phyloP scores from a whole-genome alignment of 139 green algal species.

The Micromonas pusilla region DNA sequence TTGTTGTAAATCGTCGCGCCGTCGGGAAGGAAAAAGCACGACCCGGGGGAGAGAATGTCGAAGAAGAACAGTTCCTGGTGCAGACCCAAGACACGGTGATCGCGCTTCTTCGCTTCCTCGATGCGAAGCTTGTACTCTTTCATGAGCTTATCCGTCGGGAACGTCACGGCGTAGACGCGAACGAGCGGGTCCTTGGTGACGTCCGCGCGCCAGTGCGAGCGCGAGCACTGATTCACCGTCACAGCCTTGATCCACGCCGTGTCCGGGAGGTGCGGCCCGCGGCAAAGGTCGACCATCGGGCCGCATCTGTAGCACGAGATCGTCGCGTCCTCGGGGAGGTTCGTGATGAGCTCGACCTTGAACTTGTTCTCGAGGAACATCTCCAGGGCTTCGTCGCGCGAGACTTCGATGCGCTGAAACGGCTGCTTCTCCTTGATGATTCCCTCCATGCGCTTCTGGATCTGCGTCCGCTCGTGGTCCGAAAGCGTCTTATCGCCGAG shows the following conservation, averaged over 20 bases:
- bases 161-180: conserved; percentile 95
- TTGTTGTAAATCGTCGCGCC: conserved; percentile 90
- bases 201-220: conserved; percentile 84
- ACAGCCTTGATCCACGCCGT: conserved; percentile 76
- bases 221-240: conserved; percentile 59
- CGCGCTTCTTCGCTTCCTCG: conserved; percentile 95
- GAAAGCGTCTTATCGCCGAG: conserved; percentile 74
- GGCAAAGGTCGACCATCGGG: conserved; percentile 95
- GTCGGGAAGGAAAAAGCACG: conserved; percentile 89
- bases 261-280: conserved; percentile 86
- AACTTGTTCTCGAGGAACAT: conserved; percentile 99
- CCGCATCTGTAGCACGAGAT: conserved; percentile 87
- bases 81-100: conserved; percentile 85
- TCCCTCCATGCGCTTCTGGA: conserved; percentile 58
- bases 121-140: conserved; percentile 91
- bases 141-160: conserved; percentile 85
- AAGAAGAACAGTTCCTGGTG: conserved; percentile 94
- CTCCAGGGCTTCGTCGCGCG: conserved; percentile 76
- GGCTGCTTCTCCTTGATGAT: conserved; percentile 77
- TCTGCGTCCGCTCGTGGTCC: conserved; percentile 55
- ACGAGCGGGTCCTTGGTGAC: conserved; percentile 67
- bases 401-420: conserved; percentile 87
- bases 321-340: conserved; percentile 67
- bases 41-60: conserved; percentile 68
- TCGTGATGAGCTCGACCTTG: conserved; percentile 94